Conservation (phyloP, 306 rosid genomes). For the Gastrolobium bilobum region DNA sequence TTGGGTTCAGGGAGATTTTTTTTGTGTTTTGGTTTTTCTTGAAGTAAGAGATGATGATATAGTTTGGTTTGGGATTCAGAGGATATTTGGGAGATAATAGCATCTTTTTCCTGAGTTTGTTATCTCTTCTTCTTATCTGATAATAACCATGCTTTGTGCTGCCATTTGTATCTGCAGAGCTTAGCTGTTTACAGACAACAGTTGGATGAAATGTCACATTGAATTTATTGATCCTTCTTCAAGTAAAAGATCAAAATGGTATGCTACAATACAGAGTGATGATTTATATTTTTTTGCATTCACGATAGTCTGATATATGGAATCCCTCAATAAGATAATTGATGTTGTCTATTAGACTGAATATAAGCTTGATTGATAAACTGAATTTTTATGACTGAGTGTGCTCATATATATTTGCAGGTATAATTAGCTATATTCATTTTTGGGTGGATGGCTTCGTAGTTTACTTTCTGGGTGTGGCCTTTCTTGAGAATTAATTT, state of each 20-base stretch:
- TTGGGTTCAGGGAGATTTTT: neutral
- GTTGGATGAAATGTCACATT: slow-evolving; percentile 59
- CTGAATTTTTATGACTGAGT: slow-evolving; percentile 18
- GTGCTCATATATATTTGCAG: slow-evolving; percentile 47
- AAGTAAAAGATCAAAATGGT: slow-evolving; percentile 39
- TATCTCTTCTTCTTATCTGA: slow-evolving; percentile 28
- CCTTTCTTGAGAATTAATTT: neutral
- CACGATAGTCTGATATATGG: slow-evolving; percentile 2
- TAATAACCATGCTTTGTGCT: slow-evolving; percentile 32
- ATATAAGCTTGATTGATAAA: slow-evolving; percentile 9
- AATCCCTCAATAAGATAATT: neutral
- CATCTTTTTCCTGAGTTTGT: neutral
- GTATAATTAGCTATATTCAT: slow-evolving; percentile 30
- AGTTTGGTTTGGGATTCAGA: slow-evolving; percentile 4
- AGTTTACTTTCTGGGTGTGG: slow-evolving; percentile 6
- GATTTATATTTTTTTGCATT: neutral
- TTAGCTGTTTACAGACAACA: slow-evolving; percentile 68
- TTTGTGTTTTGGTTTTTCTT: slow-evolving; percentile 21
- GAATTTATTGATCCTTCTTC: slow-evolving; percentile 33
- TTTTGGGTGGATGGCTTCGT: slow-evolving; percentile 37
- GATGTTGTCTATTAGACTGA: neutral
- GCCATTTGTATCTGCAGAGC: slow-evolving; percentile 55
- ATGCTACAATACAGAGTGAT: slow-evolving; percentile 1
- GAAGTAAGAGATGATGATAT: neutral
- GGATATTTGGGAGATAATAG: slow-evolving; percentile 24